phyloP scores from a whole-genome alignment of 208 protist genomes.

The Lotmaria passim region DNA sequence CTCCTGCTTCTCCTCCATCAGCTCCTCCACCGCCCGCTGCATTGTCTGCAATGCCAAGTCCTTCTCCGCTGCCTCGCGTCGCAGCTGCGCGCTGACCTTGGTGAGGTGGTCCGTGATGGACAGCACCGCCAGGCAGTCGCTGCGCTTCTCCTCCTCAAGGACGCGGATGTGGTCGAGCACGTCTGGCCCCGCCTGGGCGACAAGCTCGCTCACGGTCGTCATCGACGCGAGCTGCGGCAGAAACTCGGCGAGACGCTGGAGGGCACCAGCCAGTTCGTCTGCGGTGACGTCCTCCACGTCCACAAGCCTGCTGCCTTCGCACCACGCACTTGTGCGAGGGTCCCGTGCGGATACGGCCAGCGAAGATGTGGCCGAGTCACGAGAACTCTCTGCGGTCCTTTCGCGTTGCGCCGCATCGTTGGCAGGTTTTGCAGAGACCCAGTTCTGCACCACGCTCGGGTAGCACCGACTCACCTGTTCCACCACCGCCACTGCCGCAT shows the following conservation, averaged over 20 bases:
- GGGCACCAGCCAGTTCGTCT: constrained; percentile 13
- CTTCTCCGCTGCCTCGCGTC: constrained; percentile 22
- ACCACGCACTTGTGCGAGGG: not conserved
- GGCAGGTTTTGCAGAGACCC: not conserved
- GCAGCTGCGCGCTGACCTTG: constrained; percentile 10
- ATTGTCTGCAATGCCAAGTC: constrained; percentile 11
- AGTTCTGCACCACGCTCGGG: constrained; percentile 14
- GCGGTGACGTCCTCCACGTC: not conserved
- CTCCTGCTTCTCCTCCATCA: constrained; percentile 32
- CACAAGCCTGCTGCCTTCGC: not conserved
- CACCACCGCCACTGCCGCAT: constrained; percentile 26
- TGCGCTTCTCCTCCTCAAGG: constrained; percentile 32
- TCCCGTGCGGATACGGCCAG: not conserved
- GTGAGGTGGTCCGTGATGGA: constrained; percentile 30
- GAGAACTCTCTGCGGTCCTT: not conserved
- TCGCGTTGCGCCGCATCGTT: not conserved
- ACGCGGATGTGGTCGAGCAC: constrained; percentile 21
- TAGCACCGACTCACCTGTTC: constrained; percentile 20
- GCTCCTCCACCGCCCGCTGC: constrained; percentile 13
- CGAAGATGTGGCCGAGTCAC: not conserved
- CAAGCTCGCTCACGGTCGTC: not conserved
- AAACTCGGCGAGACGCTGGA: constrained; percentile 20
- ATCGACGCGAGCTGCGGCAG: constrained; percentile 22
- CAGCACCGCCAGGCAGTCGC: constrained; percentile 24
- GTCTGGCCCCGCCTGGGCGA: constrained; percentile 13